Evolutionary conservation across 2,329 filamentous ascomycete species (phyloP).

Genomic region (Penicillium sp.): DNA sequence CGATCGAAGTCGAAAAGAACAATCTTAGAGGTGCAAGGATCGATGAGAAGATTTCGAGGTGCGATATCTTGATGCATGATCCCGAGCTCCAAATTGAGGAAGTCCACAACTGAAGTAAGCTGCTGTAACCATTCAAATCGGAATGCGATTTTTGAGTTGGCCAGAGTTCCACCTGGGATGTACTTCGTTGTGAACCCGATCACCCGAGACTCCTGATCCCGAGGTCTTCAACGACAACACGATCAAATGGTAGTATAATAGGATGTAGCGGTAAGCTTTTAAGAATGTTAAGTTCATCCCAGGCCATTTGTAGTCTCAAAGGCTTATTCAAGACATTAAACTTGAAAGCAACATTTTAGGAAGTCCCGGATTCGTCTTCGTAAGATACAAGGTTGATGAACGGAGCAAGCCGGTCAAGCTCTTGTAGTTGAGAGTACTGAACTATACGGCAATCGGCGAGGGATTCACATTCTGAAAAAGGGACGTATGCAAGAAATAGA

Average conservation of each 20-base stretch:
- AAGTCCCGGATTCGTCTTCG: not conserved
- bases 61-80: slow-evolving; percentile 30
- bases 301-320: slow-evolving; percentile 21
- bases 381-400: not conserved
- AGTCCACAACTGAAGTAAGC: slow-evolving; percentile 26
- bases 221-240: slow-evolving; percentile 28
- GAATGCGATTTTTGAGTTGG: slow-evolving; percentile 20
- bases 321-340: slow-evolving; percentile 18
- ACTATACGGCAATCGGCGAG: not conserved
- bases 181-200: slow-evolving; percentile 31
- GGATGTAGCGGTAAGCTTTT: slow-evolving; percentile 27
- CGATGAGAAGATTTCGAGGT: slow-evolving; percentile 29
- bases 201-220: slow-evolving; percentile 26
- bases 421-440: not conserved
- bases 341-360: slow-evolving; percentile 20
- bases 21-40: slow-evolving; percentile 21
- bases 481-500: not conserved
- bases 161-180: slow-evolving; percentile 25
- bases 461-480: not conserved
- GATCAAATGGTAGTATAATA: slow-evolving; percentile 33
- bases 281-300: slow-evolving; percentile 30
- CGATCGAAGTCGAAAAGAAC: slow-evolving; percentile 30
- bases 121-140: slow-evolving; percentile 28
- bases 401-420: not conserved
- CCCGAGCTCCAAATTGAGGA: slow-evolving; percentile 24